A percentile compares a stretch with the other conserved stretches of the same genome.
phyloP scores from a whole-genome alignment of 805 yeast species.

The Metschnikowia amazonensis region DNA sequence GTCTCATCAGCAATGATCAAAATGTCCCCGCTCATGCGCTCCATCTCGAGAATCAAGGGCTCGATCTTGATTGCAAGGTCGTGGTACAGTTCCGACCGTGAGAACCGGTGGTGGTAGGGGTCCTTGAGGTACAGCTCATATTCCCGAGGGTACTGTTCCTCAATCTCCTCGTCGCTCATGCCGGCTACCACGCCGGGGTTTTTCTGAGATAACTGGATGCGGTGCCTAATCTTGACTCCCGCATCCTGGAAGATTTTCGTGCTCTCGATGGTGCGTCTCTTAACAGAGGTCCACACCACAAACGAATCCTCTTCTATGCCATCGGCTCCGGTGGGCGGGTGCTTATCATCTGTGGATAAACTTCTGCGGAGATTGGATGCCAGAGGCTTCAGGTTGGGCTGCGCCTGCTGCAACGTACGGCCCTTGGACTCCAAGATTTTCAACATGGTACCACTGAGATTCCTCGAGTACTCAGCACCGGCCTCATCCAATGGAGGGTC shows the following conservation, averaged over 20 bases:
- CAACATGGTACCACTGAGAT: slow-evolving; percentile 56
- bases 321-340: slow-evolving; percentile 49
- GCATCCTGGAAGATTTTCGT: slow-evolving; percentile 61
- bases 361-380: slow-evolving; percentile 11
- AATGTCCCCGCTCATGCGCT: slow-evolving; percentile 82
- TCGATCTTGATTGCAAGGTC: slow-evolving; percentile 93
- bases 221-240: slow-evolving; percentile 64
- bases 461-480: slow-evolving; percentile 65
- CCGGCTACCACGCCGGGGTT: slow-evolving; percentile 87
- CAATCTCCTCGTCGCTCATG: slow-evolving; percentile 57
- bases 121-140: slow-evolving; percentile 61
- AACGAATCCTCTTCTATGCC: slow-evolving; percentile 59
- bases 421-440: slow-evolving; percentile 34
- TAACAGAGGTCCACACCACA: slow-evolving; percentile 93
- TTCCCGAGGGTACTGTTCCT: slow-evolving; percentile 62
- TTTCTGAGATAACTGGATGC: slow-evolving; percentile 80
- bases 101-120: slow-evolving; percentile 90
- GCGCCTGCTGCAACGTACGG: slow-evolving; percentile 15
- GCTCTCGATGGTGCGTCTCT: slow-evolving; percentile 78
- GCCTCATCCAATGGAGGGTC: slow-evolving; percentile 81
- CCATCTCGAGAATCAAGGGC: slow-evolving; percentile 90
- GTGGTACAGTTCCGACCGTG: slow-evolving; percentile 92
- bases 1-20: slow-evolving; percentile 92
- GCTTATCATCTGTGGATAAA: slow-evolving; percentile 36
- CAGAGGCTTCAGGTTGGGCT: not conserved